Evolutionary conservation across 2,329 filamentous ascomycete species (phyloP), one percentile per base, ranked within the genome.

Genomic region (Penicillium sp.): DNA sequence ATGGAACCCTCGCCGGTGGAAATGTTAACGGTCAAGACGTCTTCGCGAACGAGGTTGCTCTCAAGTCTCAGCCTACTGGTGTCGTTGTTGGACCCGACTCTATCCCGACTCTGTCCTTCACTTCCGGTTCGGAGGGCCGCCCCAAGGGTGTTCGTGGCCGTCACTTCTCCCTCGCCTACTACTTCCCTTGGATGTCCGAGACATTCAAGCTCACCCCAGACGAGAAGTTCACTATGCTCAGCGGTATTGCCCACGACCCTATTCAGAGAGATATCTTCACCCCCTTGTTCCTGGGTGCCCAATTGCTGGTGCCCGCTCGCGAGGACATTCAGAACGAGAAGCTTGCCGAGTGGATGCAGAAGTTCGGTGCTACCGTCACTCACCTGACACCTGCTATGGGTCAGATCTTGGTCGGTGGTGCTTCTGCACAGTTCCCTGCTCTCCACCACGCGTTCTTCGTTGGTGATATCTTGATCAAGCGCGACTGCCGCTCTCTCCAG

Each of bases 371-470:
- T 2, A 96, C 87, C 14, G 89, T 92, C 18, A 91, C 89, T 11
- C 94, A 97, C 74, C 77, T 97, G 38, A 99, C 94, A 1, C 94
- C 94, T 9, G 94, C 94, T 54, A 97, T 97, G 92, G 92, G 92
- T 52, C 91, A 97, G 65, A 94, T 97, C 57, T 78, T 97, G 2
- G 87, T 93, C n/a, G 92, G 92, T 42, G 91, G 90, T 62, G 89
- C 91, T 22, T 87, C 79, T 3, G 86, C 90, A 0, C 75, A 89
- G 61, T 95, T 97, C 67, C 88, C 91, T 1, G 80, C 83, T 11
- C 79, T 97, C n/a, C 81, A 88, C 54, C 81, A 86, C 54, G 91
- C 87, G 16, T 93, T 97, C 79, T 97, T 93, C 59, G 93, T 97
- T 1, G 94, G 94, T 31, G 93, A 97, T 68, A 80, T 97, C 32